Conservation (phyloP, 2,329 filamentous ascomycete genomes). For the Pestalotiopsis sp. region DNA sequence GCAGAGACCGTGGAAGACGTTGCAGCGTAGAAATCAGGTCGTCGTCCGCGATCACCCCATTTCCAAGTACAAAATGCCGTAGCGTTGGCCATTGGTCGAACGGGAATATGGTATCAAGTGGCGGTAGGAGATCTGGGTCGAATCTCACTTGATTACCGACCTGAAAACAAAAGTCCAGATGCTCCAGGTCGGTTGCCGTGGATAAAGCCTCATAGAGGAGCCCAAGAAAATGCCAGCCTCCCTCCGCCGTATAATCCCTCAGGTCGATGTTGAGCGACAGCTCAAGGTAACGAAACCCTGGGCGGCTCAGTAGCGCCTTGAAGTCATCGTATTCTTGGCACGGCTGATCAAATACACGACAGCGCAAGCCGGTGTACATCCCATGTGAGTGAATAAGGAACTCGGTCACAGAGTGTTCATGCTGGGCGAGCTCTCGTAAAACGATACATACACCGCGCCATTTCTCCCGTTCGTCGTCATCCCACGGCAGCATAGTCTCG, state of each 20-base stretch:
- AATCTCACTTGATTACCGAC: not conserved
- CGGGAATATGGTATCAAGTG: not conserved
- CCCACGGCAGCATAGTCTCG: not conserved
- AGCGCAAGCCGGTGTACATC: constrained; percentile 33
- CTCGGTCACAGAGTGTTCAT: constrained; percentile 32
- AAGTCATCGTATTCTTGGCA: constrained; percentile 29
- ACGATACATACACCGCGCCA: constrained; percentile 36
- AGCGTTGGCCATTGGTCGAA: not conserved
- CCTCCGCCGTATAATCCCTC: no score
- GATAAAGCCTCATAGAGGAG: not conserved
- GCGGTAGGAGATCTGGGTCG: not conserved
- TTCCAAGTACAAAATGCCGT: not conserved
- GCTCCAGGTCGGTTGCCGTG: not conserved
- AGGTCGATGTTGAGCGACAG: constrained; percentile 22
- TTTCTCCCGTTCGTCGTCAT: constrained; percentile 15
- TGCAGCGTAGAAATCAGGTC: not conserved
- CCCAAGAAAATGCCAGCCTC: not conserved
- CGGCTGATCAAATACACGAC: constrained; percentile 29
- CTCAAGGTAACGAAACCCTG: constrained; percentile 30
- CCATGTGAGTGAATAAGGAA: constrained; percentile 34
- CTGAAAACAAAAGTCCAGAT: not conserved
- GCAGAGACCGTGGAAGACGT: not conserved
- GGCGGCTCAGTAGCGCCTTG: constrained; percentile 22
- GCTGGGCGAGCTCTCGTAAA: constrained; percentile 26
- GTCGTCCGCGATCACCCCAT: not conserved